Conservation (phyloP, 164 flowering plant genomes). For the Liquidambar formosana region DNA sequence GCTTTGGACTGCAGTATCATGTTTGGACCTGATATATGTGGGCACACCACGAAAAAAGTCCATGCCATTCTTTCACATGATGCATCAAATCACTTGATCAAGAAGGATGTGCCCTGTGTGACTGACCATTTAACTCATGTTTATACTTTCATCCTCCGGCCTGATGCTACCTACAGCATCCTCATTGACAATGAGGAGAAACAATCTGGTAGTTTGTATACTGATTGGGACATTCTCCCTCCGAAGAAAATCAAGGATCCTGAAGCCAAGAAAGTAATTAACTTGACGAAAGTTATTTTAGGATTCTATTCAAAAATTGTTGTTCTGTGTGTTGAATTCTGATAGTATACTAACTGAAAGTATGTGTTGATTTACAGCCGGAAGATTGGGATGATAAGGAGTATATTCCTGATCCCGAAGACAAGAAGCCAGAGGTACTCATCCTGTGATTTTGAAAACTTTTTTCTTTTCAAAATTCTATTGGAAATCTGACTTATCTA, state of each 20-base stretch:
- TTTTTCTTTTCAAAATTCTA: neutral
- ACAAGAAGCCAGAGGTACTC: constrained; percentile 83
- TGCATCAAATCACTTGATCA: constrained; percentile 71
- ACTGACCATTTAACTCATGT: constrained; percentile 92
- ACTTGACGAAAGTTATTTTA: neutral
- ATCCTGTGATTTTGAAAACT: neutral
- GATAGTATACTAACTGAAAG: neutral
- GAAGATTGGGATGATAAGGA: constrained; percentile 98
- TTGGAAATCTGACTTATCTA: neutral
- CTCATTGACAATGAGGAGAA: constrained; percentile 89
- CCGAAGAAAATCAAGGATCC: constrained; percentile 93
- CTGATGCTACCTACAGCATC: constrained; percentile 92
- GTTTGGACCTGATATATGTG: constrained; percentile 99
- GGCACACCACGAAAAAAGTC: constrained; percentile 86
- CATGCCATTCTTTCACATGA: constrained; percentile 77
- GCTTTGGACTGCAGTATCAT: constrained; percentile 65
- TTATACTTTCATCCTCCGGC: constrained; percentile 80
- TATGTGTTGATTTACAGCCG: constrained; percentile 47
- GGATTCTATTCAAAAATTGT: neutral
- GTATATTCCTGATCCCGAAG: constrained; percentile 87
- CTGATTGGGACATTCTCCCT: constrained; percentile 92
- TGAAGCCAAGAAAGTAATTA: constrained; percentile 77
- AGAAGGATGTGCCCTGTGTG: constrained; percentile 95
- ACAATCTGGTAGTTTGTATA: constrained; percentile 76
- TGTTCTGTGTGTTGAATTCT: neutral